phyloP scores from a whole-genome alignment of 352 stramenopile species.

The Pythium guiyangense region DNA sequence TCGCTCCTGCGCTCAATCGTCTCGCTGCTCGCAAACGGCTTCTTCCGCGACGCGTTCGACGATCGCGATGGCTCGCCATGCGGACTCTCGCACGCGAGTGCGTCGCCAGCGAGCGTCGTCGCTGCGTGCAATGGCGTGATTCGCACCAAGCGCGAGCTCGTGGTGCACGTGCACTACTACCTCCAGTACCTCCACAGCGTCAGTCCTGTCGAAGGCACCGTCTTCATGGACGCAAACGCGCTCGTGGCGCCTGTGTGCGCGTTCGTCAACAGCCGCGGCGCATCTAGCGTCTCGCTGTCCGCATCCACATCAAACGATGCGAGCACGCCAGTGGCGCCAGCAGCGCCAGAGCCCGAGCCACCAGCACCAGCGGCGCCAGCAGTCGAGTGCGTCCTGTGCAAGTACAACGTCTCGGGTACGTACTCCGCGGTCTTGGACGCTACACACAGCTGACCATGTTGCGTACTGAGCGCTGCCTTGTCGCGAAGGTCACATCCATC shows the following conservation, averaged over 20 bases:
- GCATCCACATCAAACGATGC: slow-evolving; percentile 1
- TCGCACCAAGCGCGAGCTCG: slow-evolving; percentile 39
- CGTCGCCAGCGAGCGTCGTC: slow-evolving; percentile 29
- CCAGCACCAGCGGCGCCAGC: not conserved
- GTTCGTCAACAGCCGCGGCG: slow-evolving; percentile 19
- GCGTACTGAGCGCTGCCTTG: too few relatives aligned
- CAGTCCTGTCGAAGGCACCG: slow-evolving; percentile 59
- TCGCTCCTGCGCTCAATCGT: slow-evolving; percentile 57
- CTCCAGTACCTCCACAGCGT: slow-evolving; percentile 67
- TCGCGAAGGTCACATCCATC: slow-evolving; percentile 77
- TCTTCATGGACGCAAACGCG: slow-evolving; percentile 53
- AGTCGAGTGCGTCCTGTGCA: slow-evolving; percentile 65
- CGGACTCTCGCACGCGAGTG: slow-evolving; percentile 11
- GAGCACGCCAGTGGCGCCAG: not conserved
- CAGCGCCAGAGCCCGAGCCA: not conserved
- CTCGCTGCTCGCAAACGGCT: slow-evolving; percentile 39
- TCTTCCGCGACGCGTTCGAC: slow-evolving; percentile 45
- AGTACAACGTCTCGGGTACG: slow-evolving; percentile 73
- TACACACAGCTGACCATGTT: too few relatives aligned
- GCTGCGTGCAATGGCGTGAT: slow-evolving; percentile 41
- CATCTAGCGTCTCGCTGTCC: slow-evolving; percentile 21
- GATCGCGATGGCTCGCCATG: slow-evolving; percentile 7
- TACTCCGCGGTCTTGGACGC: too few relatives aligned
- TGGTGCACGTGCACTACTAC: slow-evolving; percentile 68
- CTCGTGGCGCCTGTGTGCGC: slow-evolving; percentile 40